Base-by-base conservation (phyloP, 495 filamentous ascomycete species). In the Saxispiralis lemnorum region DNA sequence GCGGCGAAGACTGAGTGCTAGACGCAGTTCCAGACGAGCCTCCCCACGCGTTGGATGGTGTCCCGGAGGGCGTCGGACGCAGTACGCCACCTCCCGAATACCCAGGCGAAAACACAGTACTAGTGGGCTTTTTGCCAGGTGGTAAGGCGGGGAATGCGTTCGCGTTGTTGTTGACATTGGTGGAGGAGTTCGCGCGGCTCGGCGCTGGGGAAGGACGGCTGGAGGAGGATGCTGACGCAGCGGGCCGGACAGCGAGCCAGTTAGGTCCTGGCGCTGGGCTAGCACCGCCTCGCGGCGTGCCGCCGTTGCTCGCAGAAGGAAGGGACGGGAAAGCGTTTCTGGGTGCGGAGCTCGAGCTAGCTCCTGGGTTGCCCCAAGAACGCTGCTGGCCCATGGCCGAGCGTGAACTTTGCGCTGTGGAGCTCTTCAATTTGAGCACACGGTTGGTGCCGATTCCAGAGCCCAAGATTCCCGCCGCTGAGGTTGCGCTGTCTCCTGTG, bases 91-190 rank as follows among this genome's bases (percentile, higher is more conserved):
- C 74, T 1, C 70, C 68, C 0, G 78, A 79, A 49, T 86, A 81
- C 0, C 84, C 85, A 18, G 83, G 82, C 36, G 49, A 61, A 51
- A 62, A 63, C 49, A 89, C 80, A 6, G 82, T 72, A 6, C 76
- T 81, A 44, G 75, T 76, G 1, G 84, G 84, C 53, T 83, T 92
- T 0, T 75, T 65, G 7, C 81, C 85, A 0, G 75, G 64, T 0
- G 86, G 86, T 5, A 95, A 69, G 3, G 84, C 77, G 1, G 86
- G 86, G 57, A 93, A 95, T 0, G 79, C 76, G 36, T 82, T 78
- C 5, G 31, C 28, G 19, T 28, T 31, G 15, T 33, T 16, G 15
- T 10, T 16, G 24, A 49, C 9, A 6, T 44, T 45, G 7, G 62
- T 59, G 7, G 58, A 52, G 19, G 24, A 60, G 44, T 45, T 56